phyloP scores from a whole-genome alignment of 1,139 yeast genomes.

The Chernovozyma sophiae-reginae region DNA sequence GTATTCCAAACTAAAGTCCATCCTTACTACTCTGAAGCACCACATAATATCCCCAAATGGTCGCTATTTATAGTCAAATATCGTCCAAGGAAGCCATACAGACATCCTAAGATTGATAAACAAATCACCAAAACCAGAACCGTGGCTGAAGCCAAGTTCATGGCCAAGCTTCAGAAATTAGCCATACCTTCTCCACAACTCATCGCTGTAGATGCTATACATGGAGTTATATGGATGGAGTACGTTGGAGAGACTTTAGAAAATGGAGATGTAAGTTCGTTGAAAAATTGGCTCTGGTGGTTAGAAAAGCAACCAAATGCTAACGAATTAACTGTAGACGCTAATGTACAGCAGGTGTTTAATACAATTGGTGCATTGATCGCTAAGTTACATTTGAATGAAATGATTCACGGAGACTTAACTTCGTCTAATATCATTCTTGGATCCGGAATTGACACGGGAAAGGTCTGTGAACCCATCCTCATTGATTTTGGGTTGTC shows the following conservation, averaged over 20 bases:
- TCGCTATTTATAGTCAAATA: conserved; percentile 64
- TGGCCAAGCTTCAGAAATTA: conserved; percentile 53
- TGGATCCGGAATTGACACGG: background rate
- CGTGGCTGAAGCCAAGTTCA: conserved; percentile 74
- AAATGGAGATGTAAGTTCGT: conserved; percentile 49
- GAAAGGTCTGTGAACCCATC: conserved; percentile 39
- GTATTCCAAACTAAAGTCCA: conserved; percentile 64
- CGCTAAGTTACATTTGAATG: conserved; percentile 69
- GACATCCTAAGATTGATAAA: conserved; percentile 81
- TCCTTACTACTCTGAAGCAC: conserved; percentile 55
- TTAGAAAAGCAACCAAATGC: conserved; percentile 33
- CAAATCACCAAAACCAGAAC: conserved; percentile 78
- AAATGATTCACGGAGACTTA: conserved; percentile 90
- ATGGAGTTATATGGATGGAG: conserved; percentile 91
- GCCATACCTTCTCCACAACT: conserved; percentile 68
- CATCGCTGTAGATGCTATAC: conserved; percentile 65
- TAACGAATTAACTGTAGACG: conserved; percentile 22
- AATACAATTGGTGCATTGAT: conserved; percentile 61
- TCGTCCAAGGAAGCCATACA: conserved; percentile 83
- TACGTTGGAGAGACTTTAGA: conserved; percentile 51
- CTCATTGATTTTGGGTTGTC: conserved; percentile 91
- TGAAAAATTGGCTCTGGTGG: conserved; percentile 72
- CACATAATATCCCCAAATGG: conserved; percentile 17
- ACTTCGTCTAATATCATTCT: conserved; percentile 86
- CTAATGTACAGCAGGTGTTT: conserved; percentile 40